These are phyloP conservation scores for Geotrichum reessii DNA, from an alignment of 1,139 yeast genomes.

Conservation along the genomic window DNA sequence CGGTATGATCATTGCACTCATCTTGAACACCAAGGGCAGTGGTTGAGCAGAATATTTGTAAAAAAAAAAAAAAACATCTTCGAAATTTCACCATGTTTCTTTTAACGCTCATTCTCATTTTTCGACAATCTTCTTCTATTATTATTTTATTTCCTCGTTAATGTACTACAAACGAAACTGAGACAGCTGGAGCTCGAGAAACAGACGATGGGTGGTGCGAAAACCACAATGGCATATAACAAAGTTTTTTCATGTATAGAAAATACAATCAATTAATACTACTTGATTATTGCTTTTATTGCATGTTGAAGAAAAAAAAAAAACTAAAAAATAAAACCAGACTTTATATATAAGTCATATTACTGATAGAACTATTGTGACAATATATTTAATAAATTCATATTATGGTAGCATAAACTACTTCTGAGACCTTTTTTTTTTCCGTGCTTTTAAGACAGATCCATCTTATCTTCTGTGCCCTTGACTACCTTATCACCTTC, in stretches of 20 bases:
- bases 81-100: neutral
- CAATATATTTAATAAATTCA: neutral
- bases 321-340: neutral
- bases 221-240: neutral
- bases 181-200: neutral
- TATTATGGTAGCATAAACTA: neutral
- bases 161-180: neutral
- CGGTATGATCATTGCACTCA: constrained; percentile 79
- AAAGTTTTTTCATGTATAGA: neutral
- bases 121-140: neutral
- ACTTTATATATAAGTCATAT: too few relatives aligned
- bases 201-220: neutral
- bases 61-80: neutral
- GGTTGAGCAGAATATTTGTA: constrained; percentile 8
- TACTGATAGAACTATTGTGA: neutral
- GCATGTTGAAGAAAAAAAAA: neutral
- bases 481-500: constrained; percentile 18
- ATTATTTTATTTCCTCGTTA: neutral
- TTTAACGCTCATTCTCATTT: neutral
- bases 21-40: constrained; percentile 52
- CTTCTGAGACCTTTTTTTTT: neutral
- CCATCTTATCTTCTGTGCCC: constrained; percentile 9
- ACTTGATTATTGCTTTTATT: neutral
- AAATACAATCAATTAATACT: neutral
- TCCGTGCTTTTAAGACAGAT: constrained; percentile 7